Conservation (phyloP, 73 alveolate genomes). For the Blepharisma stoltei region DNA sequence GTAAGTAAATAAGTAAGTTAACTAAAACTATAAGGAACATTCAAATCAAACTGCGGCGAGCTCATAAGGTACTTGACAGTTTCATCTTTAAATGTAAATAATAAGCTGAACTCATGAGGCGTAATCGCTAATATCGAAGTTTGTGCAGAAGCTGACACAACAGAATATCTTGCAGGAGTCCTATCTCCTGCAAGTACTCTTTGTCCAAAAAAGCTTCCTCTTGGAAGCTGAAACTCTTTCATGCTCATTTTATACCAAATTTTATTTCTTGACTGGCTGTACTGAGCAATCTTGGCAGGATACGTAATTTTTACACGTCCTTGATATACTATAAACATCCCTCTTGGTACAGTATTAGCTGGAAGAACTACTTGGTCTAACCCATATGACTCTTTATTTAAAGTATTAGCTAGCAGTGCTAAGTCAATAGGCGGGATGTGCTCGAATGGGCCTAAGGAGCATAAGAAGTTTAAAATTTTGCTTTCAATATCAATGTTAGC, state of each 20-base stretch:
- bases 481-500: background rate
- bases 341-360: background rate
- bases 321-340: background rate
- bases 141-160: too few relatives aligned
- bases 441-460: background rate
- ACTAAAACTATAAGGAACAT: too few relatives aligned
- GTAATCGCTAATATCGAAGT: too few relatives aligned
- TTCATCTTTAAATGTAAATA: too few relatives aligned
- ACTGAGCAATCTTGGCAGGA: too few relatives aligned
- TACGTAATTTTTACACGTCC: slow-evolving; percentile 5
- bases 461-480: background rate
- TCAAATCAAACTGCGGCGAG: too few relatives aligned
- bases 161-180: too few relatives aligned
- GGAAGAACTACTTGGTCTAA: background rate
- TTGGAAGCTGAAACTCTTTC: slow-evolving; percentile 1
- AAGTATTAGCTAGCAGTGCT: slow-evolving; percentile 7
- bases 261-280: too few relatives aligned
- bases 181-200: background rate
- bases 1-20: too few relatives aligned
- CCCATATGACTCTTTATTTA: background rate
- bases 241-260: background rate
- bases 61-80: too few relatives aligned
- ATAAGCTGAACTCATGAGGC: too few relatives aligned
- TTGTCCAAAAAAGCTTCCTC: slow-evolving; percentile 20
- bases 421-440: background rate